Evolutionary conservation across 2,329 filamentous ascomycete species (phyloP).

Genomic region (Penicillium psychrosexuale): DNA sequence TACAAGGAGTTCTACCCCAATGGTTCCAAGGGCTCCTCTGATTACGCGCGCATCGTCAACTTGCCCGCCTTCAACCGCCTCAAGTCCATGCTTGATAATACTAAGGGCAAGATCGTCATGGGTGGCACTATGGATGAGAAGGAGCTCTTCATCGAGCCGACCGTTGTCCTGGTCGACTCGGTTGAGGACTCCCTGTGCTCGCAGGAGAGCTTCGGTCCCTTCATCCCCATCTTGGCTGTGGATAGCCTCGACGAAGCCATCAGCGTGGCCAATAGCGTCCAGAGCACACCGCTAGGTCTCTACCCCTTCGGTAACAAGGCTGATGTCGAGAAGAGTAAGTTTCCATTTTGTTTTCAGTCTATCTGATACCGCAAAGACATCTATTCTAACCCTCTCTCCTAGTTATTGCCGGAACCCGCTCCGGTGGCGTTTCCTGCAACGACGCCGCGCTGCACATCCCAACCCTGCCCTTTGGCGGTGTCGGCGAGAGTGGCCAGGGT

Average conservation of each 20-base stretch:
- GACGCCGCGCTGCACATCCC: conserved; percentile 68
- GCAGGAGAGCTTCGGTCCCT: conserved; percentile 90
- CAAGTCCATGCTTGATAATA: conserved; percentile 86
- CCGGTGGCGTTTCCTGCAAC: conserved; percentile 61
- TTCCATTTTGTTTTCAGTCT: neutral
- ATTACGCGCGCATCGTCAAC: conserved; percentile 80
- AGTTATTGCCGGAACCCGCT: conserved; percentile 63
- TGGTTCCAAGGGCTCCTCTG: conserved; percentile 72
- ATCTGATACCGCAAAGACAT: too few relatives aligned
- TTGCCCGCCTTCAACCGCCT: conserved; percentile 73
- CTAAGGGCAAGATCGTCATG: conserved; percentile 77
- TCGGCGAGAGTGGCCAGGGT: conserved; percentile 74
- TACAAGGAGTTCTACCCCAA: conserved; percentile 78
- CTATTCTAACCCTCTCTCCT: neutral
- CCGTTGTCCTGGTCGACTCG: conserved; percentile 78
- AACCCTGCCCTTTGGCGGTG: conserved; percentile 76
- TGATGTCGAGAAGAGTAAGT: conserved; percentile 70
- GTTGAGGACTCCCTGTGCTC: conserved; percentile 72
- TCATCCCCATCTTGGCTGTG: conserved; percentile 77
- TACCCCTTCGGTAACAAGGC: conserved; percentile 80
- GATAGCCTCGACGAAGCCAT: conserved; percentile 83
- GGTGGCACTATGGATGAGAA: conserved; percentile 79
- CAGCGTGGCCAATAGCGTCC: conserved; percentile 71
- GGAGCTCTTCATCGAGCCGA: conserved; percentile 84
- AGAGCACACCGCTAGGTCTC: conserved; percentile 77